Evolutionary conservation across 2,329 filamentous ascomycete genomes (phyloP).

Genomic region (Calonectria multiphialidica): DNA sequence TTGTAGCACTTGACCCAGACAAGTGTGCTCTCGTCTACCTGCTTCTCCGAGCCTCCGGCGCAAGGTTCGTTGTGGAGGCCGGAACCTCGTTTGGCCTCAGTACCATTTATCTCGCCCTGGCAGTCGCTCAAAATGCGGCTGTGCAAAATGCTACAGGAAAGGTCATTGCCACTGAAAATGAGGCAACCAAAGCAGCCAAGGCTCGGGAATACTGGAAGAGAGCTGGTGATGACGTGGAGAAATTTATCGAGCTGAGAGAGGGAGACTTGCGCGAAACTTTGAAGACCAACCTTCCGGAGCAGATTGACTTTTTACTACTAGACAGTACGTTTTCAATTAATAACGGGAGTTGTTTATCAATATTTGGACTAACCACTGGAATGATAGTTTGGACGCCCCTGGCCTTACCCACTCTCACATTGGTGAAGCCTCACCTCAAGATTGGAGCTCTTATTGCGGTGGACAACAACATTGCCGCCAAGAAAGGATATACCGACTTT

Average conservation of each 20-base stretch:
- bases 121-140: slow-evolving; percentile 61
- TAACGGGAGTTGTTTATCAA: neutral
- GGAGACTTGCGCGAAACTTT: slow-evolving; percentile 69
- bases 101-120: slow-evolving; percentile 72
- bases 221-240: slow-evolving; percentile 61
- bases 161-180: slow-evolving; percentile 73
- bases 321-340: slow-evolving; percentile 64
- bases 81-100: slow-evolving; percentile 73
- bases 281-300: slow-evolving; percentile 56
- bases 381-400: slow-evolving; percentile 66
- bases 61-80: slow-evolving; percentile 67
- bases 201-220: slow-evolving; percentile 67
- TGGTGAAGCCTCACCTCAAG: slow-evolving; percentile 58
- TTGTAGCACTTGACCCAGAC: slow-evolving; percentile 70
- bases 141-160: slow-evolving; percentile 32
- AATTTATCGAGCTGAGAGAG: slow-evolving; percentile 66
- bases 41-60: slow-evolving; percentile 60
- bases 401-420: slow-evolving; percentile 63
- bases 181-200: slow-evolving; percentile 62
- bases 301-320: slow-evolving; percentile 69
- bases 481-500: slow-evolving; percentile 59
- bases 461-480: slow-evolving; percentile 60
- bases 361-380: neutral
- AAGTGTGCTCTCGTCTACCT: slow-evolving; percentile 70
- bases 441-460: slow-evolving; percentile 61